phyloP scores from a whole-genome alignment of 306 rosid species.

The Lathyrus tuberosus region DNA sequence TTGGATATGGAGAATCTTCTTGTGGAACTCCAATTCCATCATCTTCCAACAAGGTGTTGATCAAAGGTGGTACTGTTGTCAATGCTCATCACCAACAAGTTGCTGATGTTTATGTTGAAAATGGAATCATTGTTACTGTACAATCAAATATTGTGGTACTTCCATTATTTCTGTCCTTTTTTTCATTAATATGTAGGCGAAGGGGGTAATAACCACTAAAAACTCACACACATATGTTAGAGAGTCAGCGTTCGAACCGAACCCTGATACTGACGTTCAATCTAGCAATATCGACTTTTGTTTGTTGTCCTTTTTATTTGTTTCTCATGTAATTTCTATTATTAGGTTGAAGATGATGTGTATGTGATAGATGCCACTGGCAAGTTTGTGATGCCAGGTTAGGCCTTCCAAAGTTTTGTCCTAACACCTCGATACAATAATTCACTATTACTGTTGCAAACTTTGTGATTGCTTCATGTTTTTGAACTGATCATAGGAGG shows the following conservation, averaged over 20 bases:
- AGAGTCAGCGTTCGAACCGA: too few relatives aligned
- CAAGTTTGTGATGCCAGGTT: constrained; percentile 97
- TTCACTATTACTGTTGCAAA: too few relatives aligned
- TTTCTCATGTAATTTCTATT: background rate
- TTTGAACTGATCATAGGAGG: constrained; percentile 62
- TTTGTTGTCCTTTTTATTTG: background rate
- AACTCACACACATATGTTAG: too few relatives aligned
- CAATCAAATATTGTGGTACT: constrained; percentile 63
- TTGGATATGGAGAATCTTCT: constrained; percentile 46
- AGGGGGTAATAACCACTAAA: too few relatives aligned
- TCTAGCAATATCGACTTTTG: too few relatives aligned
- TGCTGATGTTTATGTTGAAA: constrained; percentile 85
- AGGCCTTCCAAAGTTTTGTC: constrained; percentile 23
- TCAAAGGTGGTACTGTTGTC: constrained; percentile 79
- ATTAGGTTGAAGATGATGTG: constrained; percentile 79
- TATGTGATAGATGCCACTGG: constrained; percentile 85
- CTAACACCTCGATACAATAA: background rate
- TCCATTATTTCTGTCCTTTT: too few relatives aligned
- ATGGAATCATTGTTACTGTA: constrained; percentile 74
- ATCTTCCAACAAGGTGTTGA: constrained; percentile 56
- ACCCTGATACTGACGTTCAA: too few relatives aligned
- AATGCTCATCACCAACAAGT: constrained; percentile 75
- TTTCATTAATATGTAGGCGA: too few relatives aligned
- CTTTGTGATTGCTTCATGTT: constrained; percentile 27
- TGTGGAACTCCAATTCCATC: constrained; percentile 49